These are phyloP conservation scores for Metarhizium guizhouense DNA, from an alignment of 2,329 filamentous ascomycete genomes.

Conservation along the genomic window DNA sequence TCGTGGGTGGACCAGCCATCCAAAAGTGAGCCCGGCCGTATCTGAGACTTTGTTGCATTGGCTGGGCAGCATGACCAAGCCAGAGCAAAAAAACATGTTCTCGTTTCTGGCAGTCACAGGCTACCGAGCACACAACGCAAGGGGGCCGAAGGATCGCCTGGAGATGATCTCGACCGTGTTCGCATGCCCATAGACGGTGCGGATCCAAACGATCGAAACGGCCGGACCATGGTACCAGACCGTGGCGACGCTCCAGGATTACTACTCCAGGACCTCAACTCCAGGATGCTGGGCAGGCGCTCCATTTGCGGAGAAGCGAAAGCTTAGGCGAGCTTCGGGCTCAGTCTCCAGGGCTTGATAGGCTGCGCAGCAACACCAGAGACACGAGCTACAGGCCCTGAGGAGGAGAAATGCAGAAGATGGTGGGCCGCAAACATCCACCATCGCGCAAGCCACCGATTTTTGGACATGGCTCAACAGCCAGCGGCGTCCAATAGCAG, in stretches of 20 bases:
- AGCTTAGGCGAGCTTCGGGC: not conserved
- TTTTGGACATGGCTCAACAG: not conserved
- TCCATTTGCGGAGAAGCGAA: constrained; percentile 1
- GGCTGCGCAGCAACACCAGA: not conserved
- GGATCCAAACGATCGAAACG: constrained; percentile 11
- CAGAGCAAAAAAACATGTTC: no score
- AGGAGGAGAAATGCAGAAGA: not conserved
- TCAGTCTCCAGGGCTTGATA: not conserved
- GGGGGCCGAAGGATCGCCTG: not conserved
- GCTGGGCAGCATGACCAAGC: not conserved
- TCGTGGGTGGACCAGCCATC: not conserved
- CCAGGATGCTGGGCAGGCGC: not conserved
- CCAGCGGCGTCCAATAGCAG: not conserved
- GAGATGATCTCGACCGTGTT: not conserved
- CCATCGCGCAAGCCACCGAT: not conserved
- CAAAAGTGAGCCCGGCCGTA: not conserved
- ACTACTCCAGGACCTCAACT: not conserved
- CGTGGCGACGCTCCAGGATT: not conserved
- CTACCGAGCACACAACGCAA: no score
- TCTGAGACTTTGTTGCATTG: not conserved
- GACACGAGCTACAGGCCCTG: not conserved
- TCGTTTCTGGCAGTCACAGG: no score
- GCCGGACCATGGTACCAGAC: not conserved
- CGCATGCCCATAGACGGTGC: constrained; percentile 5
- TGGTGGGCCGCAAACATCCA: constrained; percentile 2